A percentile compares a stretch with the other conserved stretches of the same genome.
These are phyloP conservation scores for Chrysoporthe austroafricana DNA, from an alignment of 2,329 filamentous ascomycete genomes.

Conservation along the genomic window DNA sequence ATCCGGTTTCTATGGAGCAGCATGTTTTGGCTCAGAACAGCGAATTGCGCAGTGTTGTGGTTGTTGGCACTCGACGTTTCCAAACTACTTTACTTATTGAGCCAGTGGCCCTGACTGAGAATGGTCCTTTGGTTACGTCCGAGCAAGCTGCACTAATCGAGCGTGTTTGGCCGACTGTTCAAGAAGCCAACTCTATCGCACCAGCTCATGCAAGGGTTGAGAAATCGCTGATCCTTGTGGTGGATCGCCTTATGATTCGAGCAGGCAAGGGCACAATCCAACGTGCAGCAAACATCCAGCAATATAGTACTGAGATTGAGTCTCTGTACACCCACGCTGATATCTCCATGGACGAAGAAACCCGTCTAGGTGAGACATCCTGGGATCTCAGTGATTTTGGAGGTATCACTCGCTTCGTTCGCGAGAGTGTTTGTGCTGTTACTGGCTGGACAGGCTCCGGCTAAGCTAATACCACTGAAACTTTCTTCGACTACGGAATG, in stretches of 20 bases:
- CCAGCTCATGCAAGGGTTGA: constrained; percentile 37
- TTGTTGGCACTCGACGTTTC: background rate
- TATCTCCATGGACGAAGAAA: background rate
- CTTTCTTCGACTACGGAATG: constrained; percentile 31
- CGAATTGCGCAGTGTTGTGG: constrained; percentile 10
- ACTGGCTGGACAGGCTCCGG: constrained; percentile 20
- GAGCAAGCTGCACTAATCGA: constrained; percentile 33
- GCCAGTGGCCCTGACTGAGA: constrained; percentile 32
- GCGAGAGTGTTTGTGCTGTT: background rate
- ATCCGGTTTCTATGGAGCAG: constrained; percentile 37
- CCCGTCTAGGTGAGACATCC: background rate
- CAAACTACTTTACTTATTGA: constrained; percentile 41
- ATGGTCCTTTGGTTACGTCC: constrained; percentile 33
- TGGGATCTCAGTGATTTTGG: background rate
- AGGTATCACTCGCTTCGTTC: constrained; percentile 5
- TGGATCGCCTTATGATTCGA: constrained; percentile 38
- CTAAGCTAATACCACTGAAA: constrained; percentile 7
- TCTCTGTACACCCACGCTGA: constrained; percentile 2
- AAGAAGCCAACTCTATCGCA: constrained; percentile 15
- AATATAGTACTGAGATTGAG: constrained; percentile 27
- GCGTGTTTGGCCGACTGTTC: constrained; percentile 15
- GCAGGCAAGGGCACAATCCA: constrained; percentile 20
- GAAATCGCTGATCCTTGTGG: constrained; percentile 43
- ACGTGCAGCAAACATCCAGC: constrained; percentile 2
- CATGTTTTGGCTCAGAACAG: constrained; percentile 26